Base-by-base conservation (phyloP, 2,329 filamentous ascomycete genomes). In the Alternaria postmessia region DNA sequence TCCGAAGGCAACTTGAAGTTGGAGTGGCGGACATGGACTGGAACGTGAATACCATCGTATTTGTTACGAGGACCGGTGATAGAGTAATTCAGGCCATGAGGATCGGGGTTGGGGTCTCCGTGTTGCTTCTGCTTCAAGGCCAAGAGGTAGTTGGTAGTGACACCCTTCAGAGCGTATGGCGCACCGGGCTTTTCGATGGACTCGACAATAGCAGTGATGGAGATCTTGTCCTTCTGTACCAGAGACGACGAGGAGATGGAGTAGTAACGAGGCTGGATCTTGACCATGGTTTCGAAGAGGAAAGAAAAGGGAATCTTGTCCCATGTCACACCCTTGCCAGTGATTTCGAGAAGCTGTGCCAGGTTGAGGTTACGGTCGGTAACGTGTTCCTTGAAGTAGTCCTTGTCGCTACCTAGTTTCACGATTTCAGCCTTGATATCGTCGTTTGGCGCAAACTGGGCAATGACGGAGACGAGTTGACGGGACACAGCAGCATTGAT, bases 1-100 rank as follows among this genome's bases (percentile, higher is more conserved):
- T 99, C 94, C 16, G 95, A 97, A 8, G 95, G 95, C 30, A 99
- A 88, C 84, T 98, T 98, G 88, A 99, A 99, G 84, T 98, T 99
- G 66, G 95, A 98, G 82, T 97, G 94, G 66, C 95, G 92, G 61
- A 99, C 89, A 76, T 99, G 95, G 14, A 99, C 92, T 3, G 95
- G 95, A 24, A 98, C 90, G 75, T 96, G 94, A 62, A 97, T 90
- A 62, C 94, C 94, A 73, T 97, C 92, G 80, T 98, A 99, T 82
- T 96, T 98, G 86, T 97, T 96, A 74, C 95, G 88, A 16, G 95
- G 95, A 12, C 95, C 95, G 49, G 81, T 90, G 69, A 98, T 91
- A 58, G 93, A 87, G 79, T 98, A 99, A 56, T 89, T 93, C 60
- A 94, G 83, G 55, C 93, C 92, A 72, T 95, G 92, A 26, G 92